Conservation (phyloP, 352 stramenopile genomes). For the Phytophthora capsici region DNA sequence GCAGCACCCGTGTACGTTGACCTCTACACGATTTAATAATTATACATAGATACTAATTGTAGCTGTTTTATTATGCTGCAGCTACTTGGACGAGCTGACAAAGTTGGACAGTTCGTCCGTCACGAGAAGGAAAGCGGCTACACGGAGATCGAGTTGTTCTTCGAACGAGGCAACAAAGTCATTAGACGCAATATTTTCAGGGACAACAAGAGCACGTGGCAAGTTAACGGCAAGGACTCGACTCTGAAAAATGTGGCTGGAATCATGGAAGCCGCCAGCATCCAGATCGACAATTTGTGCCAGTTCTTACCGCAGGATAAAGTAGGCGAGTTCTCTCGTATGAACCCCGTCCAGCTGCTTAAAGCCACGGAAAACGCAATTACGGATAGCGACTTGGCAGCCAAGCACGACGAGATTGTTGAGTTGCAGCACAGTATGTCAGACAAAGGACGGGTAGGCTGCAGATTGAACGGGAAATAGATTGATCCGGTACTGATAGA, state of each 20-base stretch:
- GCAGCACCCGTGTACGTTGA: constrained; percentile 86
- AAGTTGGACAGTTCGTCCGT: constrained; percentile 91
- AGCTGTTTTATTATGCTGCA: constrained; percentile 18
- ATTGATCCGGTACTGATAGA: constrained; percentile 3
- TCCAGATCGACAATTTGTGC: constrained; percentile 98
- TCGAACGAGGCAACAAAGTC: constrained; percentile 73
- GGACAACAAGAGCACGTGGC: constrained; percentile 88
- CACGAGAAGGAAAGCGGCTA: constrained; percentile 87
- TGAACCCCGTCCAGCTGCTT: constrained; percentile 81
- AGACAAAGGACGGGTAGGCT: constrained; percentile 67
- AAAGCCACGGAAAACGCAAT: constrained; percentile 84
- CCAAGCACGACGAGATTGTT: constrained; percentile 82
- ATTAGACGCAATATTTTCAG: constrained; percentile 93
- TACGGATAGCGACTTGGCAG: constrained; percentile 69
- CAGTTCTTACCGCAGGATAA: constrained; percentile 99
- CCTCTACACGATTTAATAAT: too few relatives aligned
- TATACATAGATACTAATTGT: too few relatives aligned
- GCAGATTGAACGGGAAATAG: neutral
- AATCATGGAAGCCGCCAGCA: constrained; percentile 89
- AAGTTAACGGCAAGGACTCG: constrained; percentile 72
- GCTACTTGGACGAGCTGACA: constrained; percentile 95
- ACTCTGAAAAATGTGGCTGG: constrained; percentile 75
- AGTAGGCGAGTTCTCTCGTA: constrained; percentile 91
- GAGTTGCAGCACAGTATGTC: constrained; percentile 77
- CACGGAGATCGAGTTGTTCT: constrained; percentile 95